These are phyloP conservation scores for Microcera coccophila DNA, from an alignment of 2,329 filamentous ascomycete genomes.

Conservation along the genomic window DNA sequence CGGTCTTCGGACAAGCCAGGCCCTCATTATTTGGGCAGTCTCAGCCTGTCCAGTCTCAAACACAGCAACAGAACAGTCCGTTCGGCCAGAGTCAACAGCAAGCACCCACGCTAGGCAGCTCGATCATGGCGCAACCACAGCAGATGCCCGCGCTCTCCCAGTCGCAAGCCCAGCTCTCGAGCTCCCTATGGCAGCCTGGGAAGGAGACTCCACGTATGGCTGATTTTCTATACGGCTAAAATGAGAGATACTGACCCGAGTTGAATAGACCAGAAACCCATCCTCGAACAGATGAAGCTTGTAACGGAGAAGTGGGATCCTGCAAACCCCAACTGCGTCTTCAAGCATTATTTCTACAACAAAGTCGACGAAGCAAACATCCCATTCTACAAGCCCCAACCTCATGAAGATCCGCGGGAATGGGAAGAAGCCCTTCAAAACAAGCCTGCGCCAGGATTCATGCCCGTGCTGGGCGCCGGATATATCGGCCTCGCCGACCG, in stretches of 20 bases:
- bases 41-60: slow-evolving; percentile 33
- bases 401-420: slow-evolving; percentile 68
- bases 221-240: background rate
- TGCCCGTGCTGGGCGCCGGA: slow-evolving; percentile 72
- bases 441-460: slow-evolving; percentile 71
- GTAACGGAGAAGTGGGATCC: slow-evolving; percentile 74
- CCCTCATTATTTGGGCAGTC: slow-evolving; percentile 38
- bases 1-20: slow-evolving; percentile 41
- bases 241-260: background rate
- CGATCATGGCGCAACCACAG: slow-evolving; percentile 34
- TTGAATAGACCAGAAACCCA: slow-evolving; percentile 59
- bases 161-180: slow-evolving; percentile 45
- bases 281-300: slow-evolving; percentile 68
- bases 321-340: slow-evolving; percentile 62
- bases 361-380: slow-evolving; percentile 69
- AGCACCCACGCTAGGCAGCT: slow-evolving; percentile 28
- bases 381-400: slow-evolving; percentile 70
- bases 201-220: slow-evolving; percentile 47
- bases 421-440: slow-evolving; percentile 82
- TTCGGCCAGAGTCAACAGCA: slow-evolving; percentile 40
- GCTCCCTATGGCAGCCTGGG: slow-evolving; percentile 51
- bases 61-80: slow-evolving; percentile 24
- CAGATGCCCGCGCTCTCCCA: slow-evolving; percentile 42
- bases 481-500: slow-evolving; percentile 69
- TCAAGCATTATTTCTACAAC: slow-evolving; percentile 87